phyloP scores from a whole-genome alignment of 2,329 filamentous ascomycete species.

The Verruconis gallopava region DNA sequence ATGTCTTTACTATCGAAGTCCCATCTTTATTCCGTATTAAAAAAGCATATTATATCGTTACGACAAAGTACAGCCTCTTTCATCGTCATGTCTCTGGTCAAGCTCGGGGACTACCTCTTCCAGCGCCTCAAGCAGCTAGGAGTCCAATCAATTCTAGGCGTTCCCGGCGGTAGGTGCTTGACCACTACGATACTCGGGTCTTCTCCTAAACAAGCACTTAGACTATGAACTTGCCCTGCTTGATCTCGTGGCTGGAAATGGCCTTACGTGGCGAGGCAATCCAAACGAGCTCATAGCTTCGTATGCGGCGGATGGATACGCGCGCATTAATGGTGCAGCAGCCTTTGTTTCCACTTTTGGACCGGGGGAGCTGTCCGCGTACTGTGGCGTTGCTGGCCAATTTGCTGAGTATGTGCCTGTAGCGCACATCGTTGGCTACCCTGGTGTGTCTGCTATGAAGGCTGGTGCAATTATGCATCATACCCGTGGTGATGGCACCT shows the following conservation, averaged over 20 bases:
- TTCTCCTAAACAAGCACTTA: background rate
- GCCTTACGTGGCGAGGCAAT: slow-evolving; percentile 14
- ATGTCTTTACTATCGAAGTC: no score
- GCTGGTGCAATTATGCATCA: slow-evolving; percentile 17
- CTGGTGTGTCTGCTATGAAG: slow-evolving; percentile 14
- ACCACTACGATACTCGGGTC: background rate
- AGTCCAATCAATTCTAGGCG: slow-evolving; percentile 1
- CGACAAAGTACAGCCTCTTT: no score
- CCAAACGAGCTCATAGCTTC: slow-evolving; percentile 14
- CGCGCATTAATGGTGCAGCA: slow-evolving; percentile 13
- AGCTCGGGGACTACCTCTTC: slow-evolving; percentile 3
- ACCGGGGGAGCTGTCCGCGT: slow-evolving; percentile 13
- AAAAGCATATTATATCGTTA: no score
- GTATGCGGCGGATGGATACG: slow-evolving; percentile 12
- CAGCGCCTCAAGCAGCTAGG: background rate
- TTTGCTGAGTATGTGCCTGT: slow-evolving; percentile 14
- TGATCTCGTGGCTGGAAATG: slow-evolving; percentile 13
- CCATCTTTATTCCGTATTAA: no score
- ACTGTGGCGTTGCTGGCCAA: slow-evolving; percentile 13
- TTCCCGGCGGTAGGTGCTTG: slow-evolving; percentile 4
- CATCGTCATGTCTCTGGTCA: slow-evolving; percentile 11
- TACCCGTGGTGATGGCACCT: slow-evolving; percentile 17
- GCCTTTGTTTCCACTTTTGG: slow-evolving; percentile 15
- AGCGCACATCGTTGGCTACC: slow-evolving; percentile 15
- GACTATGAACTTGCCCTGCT: slow-evolving; percentile 13